These are phyloP conservation scores for Auricularia sp. DNA, from an alignment of 768 basidiomycete genomes.

Conservation along the genomic window DNA sequence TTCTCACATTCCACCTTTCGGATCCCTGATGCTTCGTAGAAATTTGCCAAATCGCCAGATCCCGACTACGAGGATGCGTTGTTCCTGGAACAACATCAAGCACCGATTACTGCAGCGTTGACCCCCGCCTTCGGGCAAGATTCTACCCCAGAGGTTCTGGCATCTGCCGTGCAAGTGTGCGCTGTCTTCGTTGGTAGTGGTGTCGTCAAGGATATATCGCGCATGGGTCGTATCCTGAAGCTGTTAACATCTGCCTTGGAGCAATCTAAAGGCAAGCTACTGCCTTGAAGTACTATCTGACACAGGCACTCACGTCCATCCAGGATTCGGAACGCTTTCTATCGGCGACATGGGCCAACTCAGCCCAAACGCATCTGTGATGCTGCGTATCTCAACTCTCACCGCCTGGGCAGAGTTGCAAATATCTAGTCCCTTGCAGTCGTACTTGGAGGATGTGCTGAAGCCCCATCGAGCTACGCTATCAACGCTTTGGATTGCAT, in stretches of 20 bases:
- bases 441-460: conserved; percentile 71
- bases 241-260: conserved; percentile 79
- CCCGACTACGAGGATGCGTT: conserved; percentile 86
- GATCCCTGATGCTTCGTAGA: conserved; percentile 33
- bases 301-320: neutral
- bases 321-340: conserved; percentile 75
- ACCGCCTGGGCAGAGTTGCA: conserved; percentile 94
- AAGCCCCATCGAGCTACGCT: conserved; percentile 68
- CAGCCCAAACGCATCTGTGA: conserved; percentile 89
- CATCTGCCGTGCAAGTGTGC: conserved; percentile 85
- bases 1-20: neutral
- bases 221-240: conserved; percentile 93
- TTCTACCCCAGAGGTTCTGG: conserved; percentile 89
- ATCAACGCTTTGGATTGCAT: conserved; percentile 77
- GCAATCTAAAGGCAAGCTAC: conserved; percentile 67
- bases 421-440: conserved; percentile 60
- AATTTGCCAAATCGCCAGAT: conserved; percentile 79
- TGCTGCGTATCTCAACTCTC: conserved; percentile 85
- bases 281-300: neutral
- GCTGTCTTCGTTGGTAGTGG: conserved; percentile 94
- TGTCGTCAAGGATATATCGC: conserved; percentile 75
- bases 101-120: conserved; percentile 92
- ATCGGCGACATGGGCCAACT: conserved; percentile 80
- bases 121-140: conserved; percentile 95
- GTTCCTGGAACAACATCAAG: conserved; percentile 93